phyloP scores from a whole-genome alignment of 495 filamentous ascomycete species.

The Jackrogersella minutella region DNA sequence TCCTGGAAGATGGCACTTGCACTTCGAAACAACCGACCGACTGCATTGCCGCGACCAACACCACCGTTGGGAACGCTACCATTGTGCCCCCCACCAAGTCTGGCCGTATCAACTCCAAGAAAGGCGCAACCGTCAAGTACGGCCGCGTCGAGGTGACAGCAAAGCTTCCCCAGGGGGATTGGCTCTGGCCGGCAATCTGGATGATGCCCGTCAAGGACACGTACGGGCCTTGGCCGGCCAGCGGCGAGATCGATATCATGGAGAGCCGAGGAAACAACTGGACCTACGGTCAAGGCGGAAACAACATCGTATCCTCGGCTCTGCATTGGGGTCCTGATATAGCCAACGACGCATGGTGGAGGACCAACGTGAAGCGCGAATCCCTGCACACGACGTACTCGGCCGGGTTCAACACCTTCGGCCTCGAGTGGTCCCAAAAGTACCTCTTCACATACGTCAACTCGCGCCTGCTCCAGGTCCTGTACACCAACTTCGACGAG shows the following conservation, averaged over 20 bases:
- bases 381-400: constrained; percentile 81
- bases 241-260: constrained; percentile 86
- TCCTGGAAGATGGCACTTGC: constrained; percentile 69
- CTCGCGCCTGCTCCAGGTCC: constrained; percentile 77
- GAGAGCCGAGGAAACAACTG: constrained; percentile 84
- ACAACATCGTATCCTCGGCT: constrained; percentile 81
- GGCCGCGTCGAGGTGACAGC: constrained; percentile 83
- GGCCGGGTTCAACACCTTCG: constrained; percentile 73
- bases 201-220: constrained; percentile 78
- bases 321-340: constrained; percentile 80
- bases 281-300: constrained; percentile 75
- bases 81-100: constrained; percentile 83
- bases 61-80: constrained; percentile 72
- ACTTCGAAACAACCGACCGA: constrained; percentile 62
- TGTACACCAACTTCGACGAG: constrained; percentile 78
- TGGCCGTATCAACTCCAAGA: constrained; percentile 76
- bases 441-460: constrained; percentile 90
- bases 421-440: constrained; percentile 86
- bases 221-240: constrained; percentile 80
- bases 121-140: constrained; percentile 75
- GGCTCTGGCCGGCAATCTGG: constrained; percentile 94
- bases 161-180: constrained; percentile 77
- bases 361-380: constrained; percentile 75
- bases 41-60: constrained; percentile 69
- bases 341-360: constrained; percentile 73